Percentiles rank a stretch among this genome's conserved stretches.
phyloP scores from a whole-genome alignment of 768 basidiomycete species.

The Royoungia palumana region DNA sequence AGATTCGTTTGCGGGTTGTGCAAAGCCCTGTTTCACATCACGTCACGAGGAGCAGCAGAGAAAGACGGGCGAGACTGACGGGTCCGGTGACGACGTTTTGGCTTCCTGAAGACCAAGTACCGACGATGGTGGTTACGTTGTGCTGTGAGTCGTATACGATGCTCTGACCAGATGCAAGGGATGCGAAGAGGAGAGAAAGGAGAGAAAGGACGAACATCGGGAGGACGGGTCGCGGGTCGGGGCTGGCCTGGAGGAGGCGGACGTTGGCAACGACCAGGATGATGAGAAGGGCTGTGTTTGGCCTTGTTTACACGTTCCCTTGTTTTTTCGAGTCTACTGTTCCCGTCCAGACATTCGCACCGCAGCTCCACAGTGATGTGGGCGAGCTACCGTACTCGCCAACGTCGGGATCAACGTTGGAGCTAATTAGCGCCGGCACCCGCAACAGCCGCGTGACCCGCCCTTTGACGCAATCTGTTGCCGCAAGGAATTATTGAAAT shows the following conservation, averaged over 20 bases:
- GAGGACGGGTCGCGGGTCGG: background rate
- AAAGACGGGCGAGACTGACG: constrained; percentile 48
- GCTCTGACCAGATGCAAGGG: constrained; percentile 33
- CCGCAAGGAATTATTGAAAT: too few relatives aligned
- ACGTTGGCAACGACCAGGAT: constrained; percentile 32
- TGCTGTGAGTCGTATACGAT: constrained; percentile 45
- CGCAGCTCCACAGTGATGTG: too few relatives aligned
- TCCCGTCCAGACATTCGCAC: constrained; percentile 2
- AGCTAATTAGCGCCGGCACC: too few relatives aligned
- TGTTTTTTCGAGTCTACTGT: constrained; percentile 9
- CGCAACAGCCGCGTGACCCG: too few relatives aligned
- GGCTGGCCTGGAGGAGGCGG: background rate
- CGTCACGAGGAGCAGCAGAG: background rate
- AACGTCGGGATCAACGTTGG: too few relatives aligned
- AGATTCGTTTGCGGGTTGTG: constrained; percentile 73
- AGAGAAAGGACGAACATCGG: constrained; percentile 26
- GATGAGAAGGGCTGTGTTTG: constrained; percentile 22
- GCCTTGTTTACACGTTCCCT: constrained; percentile 17
- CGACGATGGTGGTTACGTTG: constrained; percentile 67
- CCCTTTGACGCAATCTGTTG: too few relatives aligned
- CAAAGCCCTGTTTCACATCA: constrained; percentile 61
- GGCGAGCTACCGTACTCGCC: too few relatives aligned
- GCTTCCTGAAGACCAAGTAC: constrained; percentile 87
- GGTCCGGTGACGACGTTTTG: constrained; percentile 74
- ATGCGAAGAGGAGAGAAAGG: constrained; percentile 23